Base-by-base conservation (phyloP, 169 alveolate species). In the Cryptosporidium canis region DNA sequence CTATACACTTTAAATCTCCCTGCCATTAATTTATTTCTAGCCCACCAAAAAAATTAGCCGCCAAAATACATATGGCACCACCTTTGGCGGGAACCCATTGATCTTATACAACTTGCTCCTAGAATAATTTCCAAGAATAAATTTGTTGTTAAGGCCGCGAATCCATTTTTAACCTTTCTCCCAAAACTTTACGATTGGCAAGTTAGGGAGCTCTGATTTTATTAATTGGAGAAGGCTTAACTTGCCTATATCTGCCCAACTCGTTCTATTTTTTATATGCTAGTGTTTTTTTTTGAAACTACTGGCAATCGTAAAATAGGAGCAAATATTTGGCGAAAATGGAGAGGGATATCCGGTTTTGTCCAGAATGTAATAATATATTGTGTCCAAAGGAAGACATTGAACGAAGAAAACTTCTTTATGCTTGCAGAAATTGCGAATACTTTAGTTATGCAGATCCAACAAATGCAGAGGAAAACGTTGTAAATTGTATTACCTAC, bases 291-390 rank as follows among this genome's bases (percentile, higher is more conserved):
- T 51, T 3, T 51, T 51, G 63, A 51, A 51, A 51, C 24, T n/a
- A 18, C 63, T 51, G 35, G 18, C 8, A 51, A 51, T 33, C 33
- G 5, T n/a, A 16, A 14, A 51, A 51, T 51, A 21, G 24, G 63
- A 51, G 24, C 63, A n/a, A 21, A 9, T 6, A 5, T 4, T 21
- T 7, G 14, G 63, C 7, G 6, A 72, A 77, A 11, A 90, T 48
- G 83, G 91, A 85, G 92, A 90, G 91, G 35, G 92, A 91, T 58
- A 90, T 91, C 8, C 63, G 90, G 45, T 91, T 91, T 63, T 91
- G 93, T 43, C 92, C 91, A 65, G 93, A 91, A 66, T 91, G 93
- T n/a, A 91, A 91, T 83, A 91, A 91, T 63, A 91, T 91, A 48
- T 66, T 91, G 55, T 91, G 91, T 37, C 91, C 93, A 27, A 85